These are phyloP conservation scores for Yamadazyma philogaea DNA, from an alignment of 805 yeast species.

Conservation along the genomic window DNA sequence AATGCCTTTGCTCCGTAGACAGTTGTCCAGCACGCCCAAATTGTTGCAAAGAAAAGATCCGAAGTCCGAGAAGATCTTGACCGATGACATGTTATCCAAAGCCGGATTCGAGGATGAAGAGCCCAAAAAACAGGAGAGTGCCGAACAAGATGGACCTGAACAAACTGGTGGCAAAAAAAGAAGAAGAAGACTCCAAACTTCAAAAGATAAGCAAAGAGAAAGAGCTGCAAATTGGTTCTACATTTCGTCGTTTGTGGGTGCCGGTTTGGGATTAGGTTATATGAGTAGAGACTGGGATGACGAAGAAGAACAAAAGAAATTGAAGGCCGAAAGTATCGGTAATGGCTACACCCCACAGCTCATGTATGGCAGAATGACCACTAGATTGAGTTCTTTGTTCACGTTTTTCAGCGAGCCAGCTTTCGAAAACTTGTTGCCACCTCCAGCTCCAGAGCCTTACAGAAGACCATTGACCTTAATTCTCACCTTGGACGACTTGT, in stretches of 20 bases:
- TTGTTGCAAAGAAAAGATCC: constrained; percentile 15
- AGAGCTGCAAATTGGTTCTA: constrained; percentile 73
- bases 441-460: constrained; percentile 86
- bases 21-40: background rate
- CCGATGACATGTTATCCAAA: constrained; percentile 76
- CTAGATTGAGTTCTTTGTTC: constrained; percentile 72
- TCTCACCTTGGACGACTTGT: constrained; percentile 80
- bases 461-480: constrained; percentile 91
- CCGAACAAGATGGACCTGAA: constrained; percentile 6
- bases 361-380: constrained; percentile 65
- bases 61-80: constrained; percentile 43
- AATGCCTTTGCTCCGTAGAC: background rate
- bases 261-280: constrained; percentile 55
- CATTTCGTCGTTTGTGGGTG: constrained; percentile 53
- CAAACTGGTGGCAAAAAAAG: constrained; percentile 12
- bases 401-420: constrained; percentile 91
- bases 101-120: constrained; percentile 70
- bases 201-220: constrained; percentile 80
- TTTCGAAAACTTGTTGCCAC: constrained; percentile 88
- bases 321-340: constrained; percentile 48
- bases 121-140: constrained; percentile 12
- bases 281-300: constrained; percentile 84
- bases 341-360: constrained; percentile 67
- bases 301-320: constrained; percentile 55
- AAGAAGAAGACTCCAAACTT: constrained; percentile 55